Evolutionary conservation across 441 rosid genomes (phyloP).

Genomic region (Flueggea neowawraea): DNA sequence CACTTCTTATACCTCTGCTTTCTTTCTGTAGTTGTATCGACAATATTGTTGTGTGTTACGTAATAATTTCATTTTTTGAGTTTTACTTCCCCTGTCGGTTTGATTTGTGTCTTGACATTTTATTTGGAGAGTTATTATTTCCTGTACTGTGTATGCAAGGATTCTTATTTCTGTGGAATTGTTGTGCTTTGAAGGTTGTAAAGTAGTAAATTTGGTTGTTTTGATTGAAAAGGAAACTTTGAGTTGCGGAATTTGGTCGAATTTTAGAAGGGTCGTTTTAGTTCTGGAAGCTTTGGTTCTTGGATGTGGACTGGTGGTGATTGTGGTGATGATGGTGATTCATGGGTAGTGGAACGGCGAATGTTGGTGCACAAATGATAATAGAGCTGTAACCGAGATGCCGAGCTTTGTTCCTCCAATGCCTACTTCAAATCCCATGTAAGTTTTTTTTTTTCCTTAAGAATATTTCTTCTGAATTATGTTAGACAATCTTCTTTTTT

Average conservation of each 20-base stretch:
- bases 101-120: too few species aligned
- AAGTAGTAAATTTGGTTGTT: not conserved
- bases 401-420: slow-evolving; percentile 44
- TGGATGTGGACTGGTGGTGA: not conserved
- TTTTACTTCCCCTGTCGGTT: too few species aligned
- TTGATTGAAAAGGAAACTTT: slow-evolving; percentile 4
- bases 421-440: slow-evolving; percentile 43
- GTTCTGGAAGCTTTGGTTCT: slow-evolving; percentile 7
- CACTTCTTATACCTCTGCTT: too few species aligned
- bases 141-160: too few species aligned
- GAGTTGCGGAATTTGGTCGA: slow-evolving; percentile 7
- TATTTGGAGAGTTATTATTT: too few species aligned
- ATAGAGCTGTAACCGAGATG: slow-evolving; percentile 39
- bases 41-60: too few species aligned
- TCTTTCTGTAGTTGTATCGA: too few species aligned
- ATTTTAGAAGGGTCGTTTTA: slow-evolving; percentile 3
- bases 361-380: slow-evolving; percentile 29
- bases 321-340: slow-evolving; percentile 31
- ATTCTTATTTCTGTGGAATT: too few species aligned
- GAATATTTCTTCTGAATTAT: not conserved
- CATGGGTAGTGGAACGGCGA: slow-evolving; percentile 41
- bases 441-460: slow-evolving; percentile 2
- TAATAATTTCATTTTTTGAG: too few species aligned
- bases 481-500: not conserved
- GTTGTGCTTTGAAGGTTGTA: too few species aligned